phyloP scores from a whole-genome alignment of 148 eudicot genomes.

The Silene latifolia region DNA sequence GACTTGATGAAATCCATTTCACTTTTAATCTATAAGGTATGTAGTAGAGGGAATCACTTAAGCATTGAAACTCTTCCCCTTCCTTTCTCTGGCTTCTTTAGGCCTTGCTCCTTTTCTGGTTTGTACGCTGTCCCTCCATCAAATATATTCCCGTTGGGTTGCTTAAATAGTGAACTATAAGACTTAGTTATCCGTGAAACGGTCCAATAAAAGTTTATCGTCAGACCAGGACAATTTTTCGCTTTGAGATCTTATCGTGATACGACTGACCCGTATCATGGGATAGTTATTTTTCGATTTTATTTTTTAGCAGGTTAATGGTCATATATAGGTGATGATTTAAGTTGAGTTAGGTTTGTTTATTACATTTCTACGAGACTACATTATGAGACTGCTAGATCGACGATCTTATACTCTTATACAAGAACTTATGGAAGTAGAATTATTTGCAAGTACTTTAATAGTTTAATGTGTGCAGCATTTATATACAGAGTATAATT shows the following conservation, averaged over 20 bases:
- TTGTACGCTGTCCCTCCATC: not conserved
- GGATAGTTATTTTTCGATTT: not conserved
- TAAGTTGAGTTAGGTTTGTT: not conserved
- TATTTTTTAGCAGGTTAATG: not conserved
- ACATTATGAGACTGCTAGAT: no score
- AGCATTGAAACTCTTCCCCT: not conserved
- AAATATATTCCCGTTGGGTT: not conserved
- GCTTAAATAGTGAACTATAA: not conserved
- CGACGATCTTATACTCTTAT: no score
- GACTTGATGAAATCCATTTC: conserved; percentile 97
- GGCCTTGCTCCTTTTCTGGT: not conserved
- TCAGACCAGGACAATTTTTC: not conserved
- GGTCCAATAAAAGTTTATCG: not conserved
- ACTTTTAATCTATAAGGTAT: conserved; percentile 83
- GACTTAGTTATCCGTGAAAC: no score
- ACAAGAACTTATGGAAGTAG: not conserved
- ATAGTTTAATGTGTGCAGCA: not conserved
- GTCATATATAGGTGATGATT: not conserved
- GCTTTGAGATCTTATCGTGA: not conserved
- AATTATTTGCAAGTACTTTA: not conserved
- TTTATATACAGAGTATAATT: not conserved
- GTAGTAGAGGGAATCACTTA: not conserved
- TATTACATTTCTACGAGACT: no score
- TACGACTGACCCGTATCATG: not conserved
- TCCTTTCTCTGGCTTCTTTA: not conserved